phyloP scores from a whole-genome alignment of 2,329 filamentous ascomycete genomes.

The Venturia nashicola region DNA sequence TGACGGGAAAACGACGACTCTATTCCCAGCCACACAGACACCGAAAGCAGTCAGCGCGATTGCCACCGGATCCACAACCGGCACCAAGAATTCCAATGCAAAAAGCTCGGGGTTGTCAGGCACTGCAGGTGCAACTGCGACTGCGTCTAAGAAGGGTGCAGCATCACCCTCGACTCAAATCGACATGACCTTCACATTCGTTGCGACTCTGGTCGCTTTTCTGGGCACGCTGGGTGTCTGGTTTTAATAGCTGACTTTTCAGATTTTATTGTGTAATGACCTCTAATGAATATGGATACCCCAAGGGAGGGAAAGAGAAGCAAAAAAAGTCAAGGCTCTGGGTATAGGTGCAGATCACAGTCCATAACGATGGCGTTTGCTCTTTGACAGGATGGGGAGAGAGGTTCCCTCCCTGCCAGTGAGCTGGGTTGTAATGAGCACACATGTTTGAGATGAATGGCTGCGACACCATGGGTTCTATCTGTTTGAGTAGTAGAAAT shows the following conservation, averaged over 20 bases:
- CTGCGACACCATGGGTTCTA: too few relatives aligned
- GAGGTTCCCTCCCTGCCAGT: neutral
- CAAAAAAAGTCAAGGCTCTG: neutral
- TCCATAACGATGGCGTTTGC: neutral
- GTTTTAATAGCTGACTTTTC: neutral
- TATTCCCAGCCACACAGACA: constrained; percentile 7
- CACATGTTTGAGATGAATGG: neutral
- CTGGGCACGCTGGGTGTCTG: neutral
- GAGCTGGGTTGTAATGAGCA: neutral
- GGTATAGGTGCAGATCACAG: neutral
- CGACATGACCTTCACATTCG: neutral
- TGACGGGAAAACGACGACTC: constrained; percentile 7
- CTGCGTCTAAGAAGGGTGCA: neutral
- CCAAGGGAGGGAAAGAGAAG: neutral
- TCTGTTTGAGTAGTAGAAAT: too few relatives aligned
- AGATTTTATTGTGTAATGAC: neutral
- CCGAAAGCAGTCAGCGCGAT: constrained; percentile 5
- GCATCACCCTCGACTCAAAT: neutral
- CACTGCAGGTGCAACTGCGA: neutral
- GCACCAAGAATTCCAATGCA: neutral
- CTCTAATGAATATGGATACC: constrained; percentile 3
- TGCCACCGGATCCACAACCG: neutral
- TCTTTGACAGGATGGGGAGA: neutral
- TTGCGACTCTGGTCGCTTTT: neutral
- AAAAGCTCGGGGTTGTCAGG: neutral